Evolutionary conservation across 2,329 filamentous ascomycete species (phyloP).

Genomic region (Pseudogymnoascus destructans): DNA sequence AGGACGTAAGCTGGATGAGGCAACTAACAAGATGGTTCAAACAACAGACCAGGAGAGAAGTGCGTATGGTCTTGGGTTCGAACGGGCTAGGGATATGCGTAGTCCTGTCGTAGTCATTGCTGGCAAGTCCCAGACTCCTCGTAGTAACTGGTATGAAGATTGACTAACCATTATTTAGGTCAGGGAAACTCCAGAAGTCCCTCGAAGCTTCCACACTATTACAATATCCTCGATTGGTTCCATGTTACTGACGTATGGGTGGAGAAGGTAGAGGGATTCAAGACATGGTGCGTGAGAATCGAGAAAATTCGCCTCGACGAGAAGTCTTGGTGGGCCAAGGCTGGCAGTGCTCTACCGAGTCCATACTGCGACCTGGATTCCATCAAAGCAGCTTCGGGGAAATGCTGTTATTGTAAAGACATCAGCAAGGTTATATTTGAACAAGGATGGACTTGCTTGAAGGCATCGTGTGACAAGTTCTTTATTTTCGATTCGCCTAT

Average conservation of each 20-base stretch:
- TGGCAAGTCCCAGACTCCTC: slow-evolving; percentile 29
- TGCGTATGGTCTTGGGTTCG: slow-evolving; percentile 29
- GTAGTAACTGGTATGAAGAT: not conserved
- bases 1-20: slow-evolving; percentile 34
- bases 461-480: slow-evolving; percentile 37
- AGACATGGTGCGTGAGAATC: slow-evolving; percentile 44
- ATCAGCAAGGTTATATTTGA: slow-evolving; percentile 30
- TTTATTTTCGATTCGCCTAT: slow-evolving; percentile 29
- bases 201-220: slow-evolving; percentile 41
- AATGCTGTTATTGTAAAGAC: slow-evolving; percentile 32
- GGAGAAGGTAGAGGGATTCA: slow-evolving; percentile 35
- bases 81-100: slow-evolving; percentile 33
- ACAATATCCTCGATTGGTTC: slow-evolving; percentile 56
- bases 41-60: slow-evolving; percentile 33
- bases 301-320: slow-evolving; percentile 44
- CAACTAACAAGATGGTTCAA: slow-evolving; percentile 32
- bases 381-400: slow-evolving; percentile 15
- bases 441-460: slow-evolving; percentile 46
- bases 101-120: slow-evolving; percentile 43
- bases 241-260: slow-evolving; percentile 56
- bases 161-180: slow-evolving; percentile 29
- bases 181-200: slow-evolving; percentile 35
- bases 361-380: slow-evolving; percentile 21
- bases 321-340: slow-evolving; percentile 46
- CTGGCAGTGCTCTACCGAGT: slow-evolving; percentile 22